Conservation (phyloP, 345 rosid genomes). For the Citrus unshiu region DNA sequence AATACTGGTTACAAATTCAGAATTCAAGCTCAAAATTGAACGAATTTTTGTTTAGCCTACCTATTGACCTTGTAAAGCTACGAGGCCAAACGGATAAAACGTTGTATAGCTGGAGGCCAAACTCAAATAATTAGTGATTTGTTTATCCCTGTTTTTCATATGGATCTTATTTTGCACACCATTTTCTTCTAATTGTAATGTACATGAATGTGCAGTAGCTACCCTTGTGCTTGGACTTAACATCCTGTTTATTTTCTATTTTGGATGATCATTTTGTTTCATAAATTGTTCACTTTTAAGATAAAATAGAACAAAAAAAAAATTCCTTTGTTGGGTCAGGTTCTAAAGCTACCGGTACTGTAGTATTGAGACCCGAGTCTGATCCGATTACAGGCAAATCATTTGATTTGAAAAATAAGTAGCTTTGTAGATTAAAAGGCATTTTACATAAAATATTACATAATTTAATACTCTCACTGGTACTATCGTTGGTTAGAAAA, state of each 20-base stretch:
- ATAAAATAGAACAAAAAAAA: not conserved
- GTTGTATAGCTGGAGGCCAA: conserved; percentile 15
- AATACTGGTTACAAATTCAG: not conserved
- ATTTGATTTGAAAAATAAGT: not conserved
- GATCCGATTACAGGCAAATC: not conserved
- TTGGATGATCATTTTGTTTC: not conserved
- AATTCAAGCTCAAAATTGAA: not conserved
- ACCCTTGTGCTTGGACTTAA: not conserved
- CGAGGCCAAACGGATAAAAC: conserved; percentile 8
- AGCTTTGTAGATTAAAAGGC: not conserved
- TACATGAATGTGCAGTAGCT: not conserved
- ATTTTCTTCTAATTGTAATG: not conserved
- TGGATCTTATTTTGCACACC: not conserved
- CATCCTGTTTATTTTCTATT: not conserved
- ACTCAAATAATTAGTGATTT: not conserved
- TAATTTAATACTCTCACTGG: no score
- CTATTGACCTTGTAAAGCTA: not conserved
- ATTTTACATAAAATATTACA: no score
- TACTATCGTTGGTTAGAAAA: no score
- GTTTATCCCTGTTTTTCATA: not conserved
- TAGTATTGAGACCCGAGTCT: not conserved
- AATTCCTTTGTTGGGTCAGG: not conserved
- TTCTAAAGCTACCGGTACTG: no score
- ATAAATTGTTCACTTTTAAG: not conserved
- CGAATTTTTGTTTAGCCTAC: not conserved